A percentile compares a stretch with the other conserved stretches of the same genome.
phyloP scores from a whole-genome alignment of 768 basidiomycete species.

The Pulveroboletus sp. region DNA sequence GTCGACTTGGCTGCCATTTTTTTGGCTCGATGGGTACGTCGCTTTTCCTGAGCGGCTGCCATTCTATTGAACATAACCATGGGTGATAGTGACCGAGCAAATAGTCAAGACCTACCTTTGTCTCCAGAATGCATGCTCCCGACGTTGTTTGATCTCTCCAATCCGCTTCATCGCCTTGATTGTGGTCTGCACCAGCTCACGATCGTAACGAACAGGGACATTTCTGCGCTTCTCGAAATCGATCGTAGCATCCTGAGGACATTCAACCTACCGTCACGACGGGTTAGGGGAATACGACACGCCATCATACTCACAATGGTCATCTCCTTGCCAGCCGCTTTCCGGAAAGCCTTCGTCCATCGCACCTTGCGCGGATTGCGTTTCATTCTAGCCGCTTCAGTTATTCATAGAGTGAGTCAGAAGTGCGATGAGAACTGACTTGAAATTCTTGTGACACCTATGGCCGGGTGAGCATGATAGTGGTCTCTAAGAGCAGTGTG shows the following conservation, averaged over 20 bases:
- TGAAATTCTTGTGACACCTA: conserved; percentile 99
- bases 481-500: conserved; percentile 2
- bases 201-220: conserved; percentile 94
- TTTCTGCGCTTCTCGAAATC: conserved; percentile 99
- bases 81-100: background rate
- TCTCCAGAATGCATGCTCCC: conserved; percentile 96
- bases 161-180: conserved; percentile 95
- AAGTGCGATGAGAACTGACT: conserved; percentile 46
- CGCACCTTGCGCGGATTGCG: conserved; percentile 97
- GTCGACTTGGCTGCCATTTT: conserved; percentile 46
- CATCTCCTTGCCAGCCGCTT: conserved; percentile 99
- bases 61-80: conserved; percentile 49
- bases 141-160: conserved; percentile 82
- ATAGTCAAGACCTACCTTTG: conserved; percentile 52
- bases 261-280: background rate
- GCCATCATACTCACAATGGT: conserved; percentile 67
- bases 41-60: conserved; percentile 76
- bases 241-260: conserved; percentile 88
- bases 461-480: conserved; percentile 4
- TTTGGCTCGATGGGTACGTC: conserved; percentile 68
- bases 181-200: conserved; percentile 88
- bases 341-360: conserved; percentile 99
- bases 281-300: background rate
- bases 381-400: conserved; percentile 72
- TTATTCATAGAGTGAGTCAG: background rate